These are phyloP conservation scores for Aspergillus carlsbadensis DNA, from an alignment of 495 filamentous ascomycete species.

Conservation along the genomic window DNA sequence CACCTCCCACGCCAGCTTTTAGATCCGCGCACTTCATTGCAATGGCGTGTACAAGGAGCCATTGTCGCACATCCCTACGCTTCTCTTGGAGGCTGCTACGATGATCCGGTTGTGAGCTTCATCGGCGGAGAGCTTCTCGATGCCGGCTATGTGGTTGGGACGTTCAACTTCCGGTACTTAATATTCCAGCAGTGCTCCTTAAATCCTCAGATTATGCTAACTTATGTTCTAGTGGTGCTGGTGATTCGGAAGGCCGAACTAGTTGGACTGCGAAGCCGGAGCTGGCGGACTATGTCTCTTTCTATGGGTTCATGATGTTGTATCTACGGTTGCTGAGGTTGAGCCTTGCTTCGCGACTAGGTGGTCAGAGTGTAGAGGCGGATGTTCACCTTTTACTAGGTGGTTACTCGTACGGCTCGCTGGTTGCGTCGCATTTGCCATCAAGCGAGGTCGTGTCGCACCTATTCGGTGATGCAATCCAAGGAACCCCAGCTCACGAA, in stretches of 20 bases:
- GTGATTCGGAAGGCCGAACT: slow-evolving; percentile 70
- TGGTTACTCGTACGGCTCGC: slow-evolving; percentile 90
- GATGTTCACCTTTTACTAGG: slow-evolving; percentile 54
- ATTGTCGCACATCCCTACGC: slow-evolving; percentile 92
- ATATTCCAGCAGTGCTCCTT: background rate
- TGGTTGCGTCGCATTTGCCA: slow-evolving; percentile 75
- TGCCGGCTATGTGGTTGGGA: slow-evolving; percentile 72
- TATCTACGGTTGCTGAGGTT: slow-evolving; percentile 55
- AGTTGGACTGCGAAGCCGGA: slow-evolving; percentile 85
- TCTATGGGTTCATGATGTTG: slow-evolving; percentile 72
- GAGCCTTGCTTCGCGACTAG: background rate
- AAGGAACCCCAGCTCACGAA: slow-evolving; percentile 57
- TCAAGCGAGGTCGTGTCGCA: slow-evolving; percentile 54
- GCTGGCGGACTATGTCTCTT: slow-evolving; percentile 73
- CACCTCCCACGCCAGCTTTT: slow-evolving; percentile 59
- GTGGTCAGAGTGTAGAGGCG: background rate
- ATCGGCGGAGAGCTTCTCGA: slow-evolving; percentile 61
- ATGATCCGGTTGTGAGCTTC: slow-evolving; percentile 73
- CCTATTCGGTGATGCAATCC: slow-evolving; percentile 51
- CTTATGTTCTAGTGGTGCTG: slow-evolving; percentile 66
- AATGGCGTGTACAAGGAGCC: slow-evolving; percentile 58
- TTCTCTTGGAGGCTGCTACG: slow-evolving; percentile 78
- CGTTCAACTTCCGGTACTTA: slow-evolving; percentile 87
- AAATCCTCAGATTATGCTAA: background rate
- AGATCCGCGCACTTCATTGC: slow-evolving; percentile 24